Conservation (phyloP, 257 asterid genomes). For the Orobanche coerulescens region DNA sequence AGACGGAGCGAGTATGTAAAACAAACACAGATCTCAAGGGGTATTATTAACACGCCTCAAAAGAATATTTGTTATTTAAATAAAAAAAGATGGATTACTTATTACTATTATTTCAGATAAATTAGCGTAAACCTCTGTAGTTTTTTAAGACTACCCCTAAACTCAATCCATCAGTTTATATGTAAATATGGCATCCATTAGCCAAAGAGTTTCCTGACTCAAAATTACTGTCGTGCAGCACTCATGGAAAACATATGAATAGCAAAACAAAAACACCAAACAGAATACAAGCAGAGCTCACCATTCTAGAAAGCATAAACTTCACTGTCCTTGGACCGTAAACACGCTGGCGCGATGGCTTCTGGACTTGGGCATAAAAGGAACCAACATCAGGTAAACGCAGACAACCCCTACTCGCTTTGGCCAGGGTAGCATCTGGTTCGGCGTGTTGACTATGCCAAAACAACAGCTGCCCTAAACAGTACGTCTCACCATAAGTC, state of each 20-base stretch:
- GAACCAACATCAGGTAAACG: conserved; percentile 90
- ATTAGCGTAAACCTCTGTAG: neutral
- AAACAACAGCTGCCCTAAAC: conserved; percentile 86
- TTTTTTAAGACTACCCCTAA: neutral
- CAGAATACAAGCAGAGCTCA: conserved; percentile 22
- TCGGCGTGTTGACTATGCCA: conserved; percentile 88
- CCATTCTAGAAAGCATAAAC: conserved; percentile 87
- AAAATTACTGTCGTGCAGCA: neutral
- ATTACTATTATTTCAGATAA: neutral
- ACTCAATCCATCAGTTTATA: neutral
- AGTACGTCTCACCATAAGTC: conserved; percentile 78
- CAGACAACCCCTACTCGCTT: conserved; percentile 90
- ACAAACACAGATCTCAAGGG: too few relatives aligned
- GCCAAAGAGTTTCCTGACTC: neutral
- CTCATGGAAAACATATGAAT: neutral
- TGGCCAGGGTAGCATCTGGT: conserved; percentile 65
- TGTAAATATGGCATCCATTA: neutral
- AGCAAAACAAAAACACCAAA: neutral
- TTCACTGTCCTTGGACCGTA: conserved; percentile 89
- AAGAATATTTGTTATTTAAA: neutral
- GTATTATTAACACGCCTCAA: neutral
- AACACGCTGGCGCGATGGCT: conserved; percentile 88
- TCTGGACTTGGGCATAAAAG: conserved; percentile 85
- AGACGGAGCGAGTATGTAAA: too few relatives aligned
- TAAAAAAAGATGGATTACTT: neutral